Evolutionary conservation across 1,284 basidiomycete species (phyloP), one percentile per base, ranked within the genome.

Genomic region (Leccinum huronense): DNA sequence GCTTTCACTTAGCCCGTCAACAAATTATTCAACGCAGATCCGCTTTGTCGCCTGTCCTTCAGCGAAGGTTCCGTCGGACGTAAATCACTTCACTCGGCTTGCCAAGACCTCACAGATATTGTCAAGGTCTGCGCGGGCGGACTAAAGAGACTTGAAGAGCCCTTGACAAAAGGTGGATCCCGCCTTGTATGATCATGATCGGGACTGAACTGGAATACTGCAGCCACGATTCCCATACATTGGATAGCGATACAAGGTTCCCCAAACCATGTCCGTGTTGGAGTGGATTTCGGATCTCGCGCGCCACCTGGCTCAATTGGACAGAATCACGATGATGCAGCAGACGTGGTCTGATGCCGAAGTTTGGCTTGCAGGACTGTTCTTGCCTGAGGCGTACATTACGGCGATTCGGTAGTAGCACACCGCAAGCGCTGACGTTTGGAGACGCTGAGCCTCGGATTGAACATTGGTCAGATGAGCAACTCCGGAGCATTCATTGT

Each of bases 341-440:
- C 74, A 76, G 67, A 86, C 84, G 69, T 78, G 91, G 64, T 85
- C 81, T 67, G 82, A 92, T 66, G 82, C 95, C 40, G 89, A 92
- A 75, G 90, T 94, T 45, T 94, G 93, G 91, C 84, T 97, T 13
- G 95, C 95, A 36, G 93, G 93, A 0, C 77, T 98, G 60, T 97
- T 97, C 85, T 95, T 94, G 84, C 96, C 96, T 1, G 94, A 96
- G 73, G 95, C 94, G 2, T 97, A 95, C 76, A 85, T 98, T 71
- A 97, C 95, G 0, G 95, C 95, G 1, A 96, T 94, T 1, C 85
- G 95, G 61, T 95, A 98, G 90, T 95, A 8, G 95, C 95, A 2
- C 95, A 97, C 75, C 84, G 88, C 63, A 94, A 92, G 78, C 87
- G 88, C 68, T 93, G 92, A 89, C 95, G 93, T 76, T 80, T 98